Evolutionary conservation across 305 asterid genomes (phyloP).

Genomic region (Fraxinus sp.): DNA sequence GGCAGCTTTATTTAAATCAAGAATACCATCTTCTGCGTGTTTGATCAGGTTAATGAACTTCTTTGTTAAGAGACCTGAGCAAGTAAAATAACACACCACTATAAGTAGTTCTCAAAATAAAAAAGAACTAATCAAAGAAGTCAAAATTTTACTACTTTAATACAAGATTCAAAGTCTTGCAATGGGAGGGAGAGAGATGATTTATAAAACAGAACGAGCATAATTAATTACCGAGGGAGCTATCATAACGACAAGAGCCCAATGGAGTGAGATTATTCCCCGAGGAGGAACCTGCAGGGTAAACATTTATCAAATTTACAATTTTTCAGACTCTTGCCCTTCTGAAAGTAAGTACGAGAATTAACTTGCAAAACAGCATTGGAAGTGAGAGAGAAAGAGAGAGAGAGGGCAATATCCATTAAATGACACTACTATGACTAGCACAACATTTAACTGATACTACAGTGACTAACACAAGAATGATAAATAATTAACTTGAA

Average conservation of each 20-base stretch:
- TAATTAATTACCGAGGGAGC: conserved; percentile 71
- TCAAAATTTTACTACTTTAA: neutral
- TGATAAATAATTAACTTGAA: neutral
- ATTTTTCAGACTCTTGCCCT: neutral
- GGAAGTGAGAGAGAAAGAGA: neutral
- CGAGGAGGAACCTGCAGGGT: conserved; percentile 74
- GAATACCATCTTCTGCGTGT: conserved; percentile 88
- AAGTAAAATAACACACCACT: neutral
- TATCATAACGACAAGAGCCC: conserved; percentile 96
- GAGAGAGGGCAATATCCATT: neutral
- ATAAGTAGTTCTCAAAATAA: conserved; percentile 16
- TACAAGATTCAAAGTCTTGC: conserved; percentile 10
- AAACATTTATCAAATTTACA: conserved; percentile 20
- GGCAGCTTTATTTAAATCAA: conserved; percentile 62
- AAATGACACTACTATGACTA: neutral
- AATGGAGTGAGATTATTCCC: conserved; percentile 71
- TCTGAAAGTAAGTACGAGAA: neutral
- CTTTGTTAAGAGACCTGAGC: conserved; percentile 84
- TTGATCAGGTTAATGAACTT: conserved; percentile 85
- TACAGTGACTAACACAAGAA: neutral
- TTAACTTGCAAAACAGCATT: neutral
- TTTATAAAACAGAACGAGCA: conserved; percentile 1
- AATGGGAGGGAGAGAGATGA: neutral
- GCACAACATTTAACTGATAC: neutral
- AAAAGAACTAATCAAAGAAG: conserved; percentile 6